Base-by-base conservation (phyloP, 108 stramenopile species). In the Discostella pseudostelligera region DNA sequence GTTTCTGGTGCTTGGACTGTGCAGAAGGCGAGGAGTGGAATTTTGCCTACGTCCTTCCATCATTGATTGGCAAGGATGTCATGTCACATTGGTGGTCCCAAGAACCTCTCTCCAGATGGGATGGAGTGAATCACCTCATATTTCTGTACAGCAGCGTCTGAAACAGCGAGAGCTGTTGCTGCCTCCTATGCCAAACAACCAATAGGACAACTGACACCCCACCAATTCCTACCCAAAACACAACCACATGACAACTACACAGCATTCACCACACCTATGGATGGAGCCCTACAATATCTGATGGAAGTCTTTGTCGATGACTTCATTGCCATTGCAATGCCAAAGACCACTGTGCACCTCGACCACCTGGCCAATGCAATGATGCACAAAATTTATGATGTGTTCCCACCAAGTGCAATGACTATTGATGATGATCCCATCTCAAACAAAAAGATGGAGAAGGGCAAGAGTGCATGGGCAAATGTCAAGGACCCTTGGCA, bases 361-460 rank as follows among this genome's bases (percentile, higher is more conserved):
- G 6, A 56, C 1, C 51, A 65, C 13, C 62, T 71, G 0, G 46
- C 45, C n/a, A 1, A 19, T 2, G 56, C 39, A 0, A 16, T 61
- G 0, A 7, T 74, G 25, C 5, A 8, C 8, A 13, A 24, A 24
- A 26, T 53, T 3, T 57, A 74, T 21, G 72, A 55, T 35, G 72
- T 74, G 0, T 68, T 74, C 24, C 65, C 50, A 0, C 32, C 53
- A 2, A 20, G 32, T 11, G 39, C 39, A 0, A 20, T 29, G 4
- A 51, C 37, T 3, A 9, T 0, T 14, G 32, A n/a, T n/a, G n/a
- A n/a, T n/a, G 83, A 83, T 49, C 78, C 82, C 0, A 55, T 72
- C 10, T 80, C 79, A 5, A 13, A 62, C 0, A 83, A 78, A 47
- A 83, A 80, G 24, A 20, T 83, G 1, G 1, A 32, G 2, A 72